Evolutionary conservation across 352 stramenopile species (phyloP).

Genomic region (Phytophthora podocarpi): DNA sequence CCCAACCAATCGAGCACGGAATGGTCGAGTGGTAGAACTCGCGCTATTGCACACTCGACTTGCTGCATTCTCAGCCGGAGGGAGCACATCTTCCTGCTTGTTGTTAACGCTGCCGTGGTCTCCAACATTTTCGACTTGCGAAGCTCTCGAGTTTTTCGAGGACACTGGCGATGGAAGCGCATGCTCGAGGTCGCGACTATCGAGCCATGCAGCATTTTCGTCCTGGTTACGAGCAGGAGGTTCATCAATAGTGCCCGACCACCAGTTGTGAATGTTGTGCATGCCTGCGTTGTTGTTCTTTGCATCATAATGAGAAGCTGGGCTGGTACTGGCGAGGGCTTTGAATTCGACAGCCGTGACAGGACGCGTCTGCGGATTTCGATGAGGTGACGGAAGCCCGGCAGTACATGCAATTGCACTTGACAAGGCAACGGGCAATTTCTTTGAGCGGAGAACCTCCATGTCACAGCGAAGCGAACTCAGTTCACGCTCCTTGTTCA

Average conservation of each 20-base stretch:
- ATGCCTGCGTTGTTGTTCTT: slow-evolving; percentile 11
- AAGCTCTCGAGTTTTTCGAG: neutral
- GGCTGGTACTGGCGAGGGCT: neutral
- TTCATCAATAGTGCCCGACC: slow-evolving; percentile 34
- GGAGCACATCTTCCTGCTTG: slow-evolving; percentile 5
- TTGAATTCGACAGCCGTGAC: slow-evolving; percentile 39
- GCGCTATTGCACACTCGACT: slow-evolving; percentile 26
- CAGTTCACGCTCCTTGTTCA: slow-evolving; percentile 33
- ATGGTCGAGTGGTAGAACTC: slow-evolving; percentile 34
- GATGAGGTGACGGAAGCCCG: slow-evolving; percentile 12
- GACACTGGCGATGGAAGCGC: neutral
- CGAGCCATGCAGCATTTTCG: slow-evolving; percentile 1
- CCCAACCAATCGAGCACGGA: slow-evolving; percentile 64
- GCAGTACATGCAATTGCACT: neutral
- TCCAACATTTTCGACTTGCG: no score
- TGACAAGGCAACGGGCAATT: slow-evolving; percentile 1
- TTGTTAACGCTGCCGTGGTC: neutral
- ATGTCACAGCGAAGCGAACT: slow-evolving; percentile 20
- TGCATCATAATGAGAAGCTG: slow-evolving; percentile 4
- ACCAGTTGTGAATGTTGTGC: slow-evolving; percentile 65
- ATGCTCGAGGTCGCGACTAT: neutral
- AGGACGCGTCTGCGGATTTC: slow-evolving; percentile 20
- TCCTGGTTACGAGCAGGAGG: slow-evolving; percentile 18
- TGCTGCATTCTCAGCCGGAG: neutral
- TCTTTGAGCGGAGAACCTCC: slow-evolving; percentile 20